Conservation (phyloP, 805 yeast genomes). For the Metschnikowia lunata region DNA sequence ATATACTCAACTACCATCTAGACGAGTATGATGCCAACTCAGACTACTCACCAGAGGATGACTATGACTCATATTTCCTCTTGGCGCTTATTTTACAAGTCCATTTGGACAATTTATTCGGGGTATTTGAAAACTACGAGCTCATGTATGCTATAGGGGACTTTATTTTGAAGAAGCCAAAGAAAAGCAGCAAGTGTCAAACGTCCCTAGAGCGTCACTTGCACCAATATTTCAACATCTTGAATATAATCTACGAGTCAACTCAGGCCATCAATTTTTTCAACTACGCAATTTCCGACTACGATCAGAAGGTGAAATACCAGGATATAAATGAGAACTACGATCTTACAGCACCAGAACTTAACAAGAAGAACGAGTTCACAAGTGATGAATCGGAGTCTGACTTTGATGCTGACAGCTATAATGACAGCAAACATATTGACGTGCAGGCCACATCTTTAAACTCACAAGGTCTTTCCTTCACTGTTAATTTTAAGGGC, state of each 20-base stretch:
- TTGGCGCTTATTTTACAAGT: slow-evolving; percentile 35
- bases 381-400: slow-evolving; percentile 14
- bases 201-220: slow-evolving; percentile 20
- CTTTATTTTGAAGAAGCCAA: slow-evolving; percentile 18
- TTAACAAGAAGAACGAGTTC: slow-evolving; percentile 4
- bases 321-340: slow-evolving; percentile 40
- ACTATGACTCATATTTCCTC: slow-evolving; percentile 32
- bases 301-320: slow-evolving; percentile 37
- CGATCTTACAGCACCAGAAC: slow-evolving; percentile 22
- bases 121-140: slow-evolving; percentile 41
- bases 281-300: slow-evolving; percentile 40
- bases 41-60: slow-evolving; percentile 15
- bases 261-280: slow-evolving; percentile 47
- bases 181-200: slow-evolving; percentile 18
- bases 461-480: slow-evolving; percentile 17
- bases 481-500: slow-evolving; percentile 24
- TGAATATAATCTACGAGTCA: slow-evolving; percentile 39
- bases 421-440: slow-evolving; percentile 10
- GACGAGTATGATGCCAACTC: slow-evolving; percentile 36
- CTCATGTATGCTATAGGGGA: slow-evolving; percentile 41
- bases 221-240: slow-evolving; percentile 27
- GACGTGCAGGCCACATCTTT: slow-evolving; percentile 14
- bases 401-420: slow-evolving; percentile 14
- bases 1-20: slow-evolving; percentile 34
- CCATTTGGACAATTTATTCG: slow-evolving; percentile 34